A percentile compares a stretch with the other conserved stretches of the same genome.
phyloP scores from a whole-genome alignment of 768 basidiomycete species.

The Pulveroboletus sp. region DNA sequence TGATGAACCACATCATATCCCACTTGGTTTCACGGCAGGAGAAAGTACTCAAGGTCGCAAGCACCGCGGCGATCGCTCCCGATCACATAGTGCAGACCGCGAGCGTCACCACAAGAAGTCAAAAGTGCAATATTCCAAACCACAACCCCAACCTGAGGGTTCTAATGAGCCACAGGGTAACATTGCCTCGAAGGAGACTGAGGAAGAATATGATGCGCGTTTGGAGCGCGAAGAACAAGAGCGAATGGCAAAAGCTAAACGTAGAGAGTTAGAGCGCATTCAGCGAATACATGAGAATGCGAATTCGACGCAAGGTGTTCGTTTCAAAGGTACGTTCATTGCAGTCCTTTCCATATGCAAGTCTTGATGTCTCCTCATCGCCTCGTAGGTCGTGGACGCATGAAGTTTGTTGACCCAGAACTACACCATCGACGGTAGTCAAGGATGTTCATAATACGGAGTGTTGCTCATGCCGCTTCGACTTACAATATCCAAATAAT shows the following conservation, averaged over 20 bases:
- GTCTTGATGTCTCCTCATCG: not conserved
- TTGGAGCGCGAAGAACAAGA: conserved; percentile 65
- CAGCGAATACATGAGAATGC: conserved; percentile 36
- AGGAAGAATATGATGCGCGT: conserved; percentile 68
- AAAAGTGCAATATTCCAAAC: conserved; percentile 13
- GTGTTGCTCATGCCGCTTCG: not conserved
- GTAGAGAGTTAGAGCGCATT: conserved; percentile 46
- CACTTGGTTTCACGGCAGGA: not conserved
- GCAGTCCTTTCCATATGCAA: not conserved
- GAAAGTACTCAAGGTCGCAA: conserved; percentile 14
- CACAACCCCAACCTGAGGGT: conserved; percentile 8
- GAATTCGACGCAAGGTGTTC: conserved; percentile 40
- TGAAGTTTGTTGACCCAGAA: conserved; percentile 66
- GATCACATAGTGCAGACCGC: conserved; percentile 27
- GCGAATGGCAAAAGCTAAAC: conserved; percentile 44
- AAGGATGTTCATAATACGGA: not conserved
- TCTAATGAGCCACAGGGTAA: conserved; percentile 1
- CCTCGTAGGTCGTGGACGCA: conserved; percentile 52
- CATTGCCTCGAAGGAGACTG: conserved; percentile 44
- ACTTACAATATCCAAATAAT: not conserved
- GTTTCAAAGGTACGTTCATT: conserved; percentile 53
- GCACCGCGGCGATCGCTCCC: conserved; percentile 19
- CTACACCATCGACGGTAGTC: conserved; percentile 28
- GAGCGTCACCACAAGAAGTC: conserved; percentile 27
- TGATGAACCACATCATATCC: not conserved